phyloP scores from a whole-genome alignment of 2,329 filamentous ascomycete genomes.

The Verticillium nubilum region DNA sequence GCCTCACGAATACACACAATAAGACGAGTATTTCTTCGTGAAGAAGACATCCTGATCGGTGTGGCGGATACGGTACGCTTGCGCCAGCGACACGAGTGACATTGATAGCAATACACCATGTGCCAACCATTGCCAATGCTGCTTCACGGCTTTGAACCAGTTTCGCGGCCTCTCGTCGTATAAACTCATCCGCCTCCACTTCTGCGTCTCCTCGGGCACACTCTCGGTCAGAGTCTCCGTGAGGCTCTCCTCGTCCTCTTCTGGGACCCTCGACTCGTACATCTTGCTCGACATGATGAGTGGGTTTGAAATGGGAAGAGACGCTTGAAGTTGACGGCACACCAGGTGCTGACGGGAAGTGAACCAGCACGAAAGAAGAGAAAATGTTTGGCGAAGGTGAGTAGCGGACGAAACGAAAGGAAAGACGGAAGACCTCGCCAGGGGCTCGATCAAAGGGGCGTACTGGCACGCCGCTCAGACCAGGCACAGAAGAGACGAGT shows the following conservation, averaged over 20 bases:
- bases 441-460: neutral
- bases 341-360: constrained; percentile 6
- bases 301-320: neutral
- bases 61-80: constrained; percentile 32
- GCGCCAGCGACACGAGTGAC: constrained; percentile 32
- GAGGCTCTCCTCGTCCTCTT: constrained; percentile 15
- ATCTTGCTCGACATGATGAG: constrained; percentile 9
- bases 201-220: neutral
- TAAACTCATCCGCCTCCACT: constrained; percentile 10
- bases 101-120: constrained; percentile 32
- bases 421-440: neutral
- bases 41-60: constrained; percentile 25
- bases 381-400: neutral
- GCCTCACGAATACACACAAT: constrained; percentile 27
- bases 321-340: constrained; percentile 2
- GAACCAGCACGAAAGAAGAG: neutral
- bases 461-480: neutral
- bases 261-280: constrained; percentile 10
- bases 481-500: neutral
- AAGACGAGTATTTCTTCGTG: constrained; percentile 35
- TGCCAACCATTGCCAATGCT: constrained; percentile 32
- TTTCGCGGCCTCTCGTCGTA: constrained; percentile 19
- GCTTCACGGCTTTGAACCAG: constrained; percentile 14
- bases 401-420: neutral
- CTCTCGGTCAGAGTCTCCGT: constrained; percentile 8